Base-by-base conservation (phyloP, 1,284 basidiomycete genomes). In the Irpex sp. region DNA sequence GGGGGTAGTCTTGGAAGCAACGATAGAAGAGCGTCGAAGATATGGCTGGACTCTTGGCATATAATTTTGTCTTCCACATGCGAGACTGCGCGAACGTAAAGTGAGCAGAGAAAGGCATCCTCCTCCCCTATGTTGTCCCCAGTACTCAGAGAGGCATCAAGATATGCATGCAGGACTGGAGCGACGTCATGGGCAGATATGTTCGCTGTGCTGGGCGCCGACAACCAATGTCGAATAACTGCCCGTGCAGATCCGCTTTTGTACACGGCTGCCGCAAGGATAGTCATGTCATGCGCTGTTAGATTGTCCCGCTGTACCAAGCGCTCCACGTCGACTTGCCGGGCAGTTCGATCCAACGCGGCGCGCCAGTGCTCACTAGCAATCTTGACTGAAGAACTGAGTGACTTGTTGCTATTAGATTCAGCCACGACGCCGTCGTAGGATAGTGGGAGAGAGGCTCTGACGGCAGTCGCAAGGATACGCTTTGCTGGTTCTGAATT, bases 381-480 rank as follows among this genome's bases (percentile, higher is more conserved):
- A 11, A 35, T 9, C 21, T 13, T 35, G 9, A 33, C n/a, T 3
- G 33, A 35, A 15, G 53, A 55, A 9, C 26, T 35, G 15, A 35
- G 26, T 7, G 21, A 33, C 33, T 55, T 7, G 58, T 63, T 21
- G 69, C 19, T 15, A 33, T 67, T 60, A 35, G 11, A 17, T 19
- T 13, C 36, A 35, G n/a, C 43, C 35, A 60, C 51, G 19, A 63
- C 63, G 11, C 83, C 82, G 51, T 81, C 75, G 49, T 79, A 65
- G n/a, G 78, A 78, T 5, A 74, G 65, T 1, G 84, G 84, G 3
- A 85, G 69, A 5, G 70, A 75, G 0, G 77, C 76, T 21, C 75
- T 68, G 1, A 85, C 59, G 0, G 76, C 74, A 3, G 69, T 68
- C 3, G 82, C 79, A 31, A 87, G 78, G 65, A 87, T 70, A 11